These are phyloP conservation scores for Schrenkiella parvula DNA, from an alignment of 345 rosid species.

Conservation along the genomic window DNA sequence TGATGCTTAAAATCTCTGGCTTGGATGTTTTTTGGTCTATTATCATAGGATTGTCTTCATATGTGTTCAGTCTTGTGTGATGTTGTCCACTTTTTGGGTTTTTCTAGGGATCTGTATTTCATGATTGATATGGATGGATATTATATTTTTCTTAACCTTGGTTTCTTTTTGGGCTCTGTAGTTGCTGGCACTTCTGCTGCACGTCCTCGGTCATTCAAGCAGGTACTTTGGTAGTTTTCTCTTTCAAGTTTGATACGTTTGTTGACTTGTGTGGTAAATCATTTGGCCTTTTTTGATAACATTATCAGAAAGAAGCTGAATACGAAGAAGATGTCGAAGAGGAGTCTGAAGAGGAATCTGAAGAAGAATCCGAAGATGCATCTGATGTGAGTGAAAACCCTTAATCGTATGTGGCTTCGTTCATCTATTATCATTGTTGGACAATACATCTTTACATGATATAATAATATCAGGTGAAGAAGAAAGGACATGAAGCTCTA, in stretches of 20 bases:
- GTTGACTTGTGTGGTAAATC: background rate
- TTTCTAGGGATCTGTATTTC: background rate
- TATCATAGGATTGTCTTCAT: background rate
- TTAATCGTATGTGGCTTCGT: background rate
- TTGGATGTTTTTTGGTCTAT: background rate
- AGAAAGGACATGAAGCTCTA: conserved; percentile 74
- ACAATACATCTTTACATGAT: background rate
- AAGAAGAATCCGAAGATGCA: conserved; percentile 45
- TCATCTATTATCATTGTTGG: background rate
- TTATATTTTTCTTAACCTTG: background rate
- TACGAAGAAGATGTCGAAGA: conserved; percentile 42
- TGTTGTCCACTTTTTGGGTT: background rate
- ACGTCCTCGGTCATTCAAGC: conserved; percentile 80
- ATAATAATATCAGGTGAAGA: conserved; percentile 44
- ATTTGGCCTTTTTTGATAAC: background rate
- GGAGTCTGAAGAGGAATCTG: conserved; percentile 54
- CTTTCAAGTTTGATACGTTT: background rate
- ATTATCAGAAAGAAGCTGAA: conserved; percentile 53
- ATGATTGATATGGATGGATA: background rate
- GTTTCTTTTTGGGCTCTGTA: conserved; percentile 31
- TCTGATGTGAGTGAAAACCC: conserved; percentile 26
- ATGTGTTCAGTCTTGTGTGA: background rate
- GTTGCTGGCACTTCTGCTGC: conserved; percentile 80
- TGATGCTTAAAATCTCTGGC: background rate
- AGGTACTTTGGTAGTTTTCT: conserved; percentile 35